Base-by-base conservation (phyloP, 2,329 filamentous ascomycete species). In the Aspergillus viridinutans region DNA sequence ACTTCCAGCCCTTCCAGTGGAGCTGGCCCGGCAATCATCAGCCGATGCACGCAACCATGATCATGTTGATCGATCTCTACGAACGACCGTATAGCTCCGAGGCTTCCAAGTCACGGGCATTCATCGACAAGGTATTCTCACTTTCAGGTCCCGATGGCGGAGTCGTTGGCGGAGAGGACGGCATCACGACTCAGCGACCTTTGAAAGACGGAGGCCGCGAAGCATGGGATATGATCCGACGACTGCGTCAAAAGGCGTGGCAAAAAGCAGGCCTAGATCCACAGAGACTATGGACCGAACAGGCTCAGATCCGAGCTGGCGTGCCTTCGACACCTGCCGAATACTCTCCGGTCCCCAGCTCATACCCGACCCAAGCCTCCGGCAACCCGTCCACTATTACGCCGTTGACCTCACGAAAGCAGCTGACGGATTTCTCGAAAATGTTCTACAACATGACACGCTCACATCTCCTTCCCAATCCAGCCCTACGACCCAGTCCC, bases 11-110 rank as follows among this genome's bases (percentile, higher is more conserved):
- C 0, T 79, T 80, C 50, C 74, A 78, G 50, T 80, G 78, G 78
- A 77, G 74, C 57, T 80, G 77, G 77, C 76, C 77, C 42, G 75
- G 76, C 4, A 66, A 66, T 26, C 64, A 66, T 23, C 64, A 66
- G 47, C 64, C 64, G 32, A 65, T 66, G 64, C 64, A 66, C 45
- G 64, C 64, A 3, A 61, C 64, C 35, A 76, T 74, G 74, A 79
- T 80, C 53, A 74, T 79, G 71, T 73, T 80, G 25, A 77, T 80
- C 54, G 78, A 80, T 61, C 67, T 80, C 1, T 79, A 79, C 57
- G 77, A 80, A 55, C 71, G 76, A 26, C 78, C 77, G 0, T 68
- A 72, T 47, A 78, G 76, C 56, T 69, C 76, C 0, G 76, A 80
- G 60, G 78, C 78, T 5, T 63, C 74, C 0, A 73, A 68, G 49